These are phyloP conservation scores for Claviceps sp. DNA, from an alignment of 2,329 filamentous ascomycete species.

Conservation along the genomic window DNA sequence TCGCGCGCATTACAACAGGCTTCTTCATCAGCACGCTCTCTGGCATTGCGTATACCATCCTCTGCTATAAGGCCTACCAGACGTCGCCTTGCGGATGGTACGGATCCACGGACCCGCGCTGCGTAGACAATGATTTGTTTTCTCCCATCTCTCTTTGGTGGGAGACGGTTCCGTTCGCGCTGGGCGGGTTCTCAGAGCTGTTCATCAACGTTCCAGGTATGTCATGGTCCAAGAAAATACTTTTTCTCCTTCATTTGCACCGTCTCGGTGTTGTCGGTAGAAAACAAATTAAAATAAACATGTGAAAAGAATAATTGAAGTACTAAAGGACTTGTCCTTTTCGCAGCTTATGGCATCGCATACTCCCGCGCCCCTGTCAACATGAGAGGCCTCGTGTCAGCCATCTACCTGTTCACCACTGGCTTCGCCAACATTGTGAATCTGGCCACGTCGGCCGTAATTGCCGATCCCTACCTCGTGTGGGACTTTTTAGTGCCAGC, in stretches of 20 bases:
- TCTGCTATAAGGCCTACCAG: slow-evolving; percentile 47
- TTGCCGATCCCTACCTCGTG: slow-evolving; percentile 34
- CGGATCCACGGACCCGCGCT: slow-evolving; percentile 11
- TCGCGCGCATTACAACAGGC: slow-evolving; percentile 43
- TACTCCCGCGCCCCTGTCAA: slow-evolving; percentile 37
- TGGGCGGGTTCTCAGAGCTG: slow-evolving; percentile 17
- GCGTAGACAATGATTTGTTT: slow-evolving; percentile 12
- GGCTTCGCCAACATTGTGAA: slow-evolving; percentile 32
- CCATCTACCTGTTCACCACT: slow-evolving; percentile 34
- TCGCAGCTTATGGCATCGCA: slow-evolving; percentile 33
- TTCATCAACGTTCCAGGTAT: slow-evolving; percentile 15
- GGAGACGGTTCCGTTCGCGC: slow-evolving; percentile 12
- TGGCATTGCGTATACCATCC: slow-evolving; percentile 41
- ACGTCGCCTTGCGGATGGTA: slow-evolving; percentile 31
- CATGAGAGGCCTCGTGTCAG: slow-evolving; percentile 37
- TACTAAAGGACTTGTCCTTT: background rate
- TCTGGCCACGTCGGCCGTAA: slow-evolving; percentile 29
- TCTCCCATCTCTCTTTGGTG: slow-evolving; percentile 15
- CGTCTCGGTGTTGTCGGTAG: background rate
- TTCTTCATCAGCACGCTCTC: slow-evolving; percentile 36
- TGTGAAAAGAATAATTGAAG: background rate
- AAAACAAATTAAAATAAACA: background rate
- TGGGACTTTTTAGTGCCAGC: slow-evolving; percentile 36
- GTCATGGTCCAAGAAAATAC: background rate
- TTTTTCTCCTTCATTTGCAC: no score